A percentile compares a stretch with the other conserved stretches of the same genome.
Conservation (phyloP, 768 basidiomycete genomes). For the Kwoniella bestiolae region DNA sequence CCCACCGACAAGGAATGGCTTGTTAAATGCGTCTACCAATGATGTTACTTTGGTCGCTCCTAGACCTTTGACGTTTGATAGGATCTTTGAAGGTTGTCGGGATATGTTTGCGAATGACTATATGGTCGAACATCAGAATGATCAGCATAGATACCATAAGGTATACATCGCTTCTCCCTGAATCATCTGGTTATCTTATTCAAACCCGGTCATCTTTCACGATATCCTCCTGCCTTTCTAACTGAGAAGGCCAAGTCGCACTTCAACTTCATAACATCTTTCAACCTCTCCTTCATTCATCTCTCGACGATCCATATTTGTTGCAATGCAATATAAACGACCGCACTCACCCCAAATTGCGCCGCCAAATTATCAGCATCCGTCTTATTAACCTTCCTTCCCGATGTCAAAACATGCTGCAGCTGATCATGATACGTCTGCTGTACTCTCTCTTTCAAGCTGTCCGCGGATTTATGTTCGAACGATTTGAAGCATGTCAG, state of each 20-base stretch:
- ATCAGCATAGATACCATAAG: too few species aligned
- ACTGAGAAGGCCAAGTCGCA: too few species aligned
- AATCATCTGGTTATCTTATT: too few species aligned
- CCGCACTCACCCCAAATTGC: conserved; percentile 78
- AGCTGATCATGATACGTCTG: conserved; percentile 83
- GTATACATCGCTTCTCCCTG: too few species aligned
- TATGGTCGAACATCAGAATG: neutral
- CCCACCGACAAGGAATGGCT: conserved; percentile 66
- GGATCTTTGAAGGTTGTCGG: conserved; percentile 70
- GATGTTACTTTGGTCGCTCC: conserved; percentile 92
- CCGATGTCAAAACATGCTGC: conserved; percentile 79
- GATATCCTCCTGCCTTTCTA: too few species aligned
- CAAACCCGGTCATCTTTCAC: too few species aligned
- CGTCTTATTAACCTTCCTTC: conserved; percentile 95
- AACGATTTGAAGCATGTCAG: conserved; percentile 88
- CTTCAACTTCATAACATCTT: too few species aligned
- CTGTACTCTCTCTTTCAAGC: conserved; percentile 89
- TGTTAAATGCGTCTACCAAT: conserved; percentile 86
- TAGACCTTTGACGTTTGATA: conserved; percentile 86
- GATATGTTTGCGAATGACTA: conserved; percentile 88
- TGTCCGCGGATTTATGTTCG: conserved; percentile 87
- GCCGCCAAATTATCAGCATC: conserved; percentile 90
- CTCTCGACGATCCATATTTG: too few species aligned
- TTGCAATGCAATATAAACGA: neutral
- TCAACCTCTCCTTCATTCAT: too few species aligned